Evolutionary conservation across 2,329 filamentous ascomycete species (phyloP).

Genomic region (Myriosclerotinia duriaeana): DNA sequence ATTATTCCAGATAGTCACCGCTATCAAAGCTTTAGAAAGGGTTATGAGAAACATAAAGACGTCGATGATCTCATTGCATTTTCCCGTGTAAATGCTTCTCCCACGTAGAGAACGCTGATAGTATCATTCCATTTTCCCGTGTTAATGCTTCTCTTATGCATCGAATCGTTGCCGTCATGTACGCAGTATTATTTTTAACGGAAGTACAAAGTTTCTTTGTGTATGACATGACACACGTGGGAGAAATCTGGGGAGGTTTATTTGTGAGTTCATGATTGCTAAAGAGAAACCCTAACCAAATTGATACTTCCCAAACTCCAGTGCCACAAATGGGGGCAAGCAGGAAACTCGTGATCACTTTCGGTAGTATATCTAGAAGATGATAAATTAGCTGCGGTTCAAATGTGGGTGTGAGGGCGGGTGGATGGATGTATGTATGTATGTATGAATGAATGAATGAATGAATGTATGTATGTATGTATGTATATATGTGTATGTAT

Average conservation of each 20-base stretch:
- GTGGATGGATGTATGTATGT: too few relatives aligned
- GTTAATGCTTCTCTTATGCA: constrained; percentile 21
- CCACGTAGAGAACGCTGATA: constrained; percentile 13
- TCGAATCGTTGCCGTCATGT: constrained; percentile 26
- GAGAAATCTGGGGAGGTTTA: constrained; percentile 29
- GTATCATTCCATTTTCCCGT: constrained; percentile 10
- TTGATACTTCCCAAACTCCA: constrained; percentile 21
- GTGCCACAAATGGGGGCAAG: constrained; percentile 10
- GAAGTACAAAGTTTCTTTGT: constrained; percentile 29
- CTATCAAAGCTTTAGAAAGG: not conserved
- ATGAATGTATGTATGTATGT: too few relatives aligned
- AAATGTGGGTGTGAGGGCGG: not conserved
- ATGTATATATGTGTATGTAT: too few relatives aligned
- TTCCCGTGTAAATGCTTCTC: not conserved
- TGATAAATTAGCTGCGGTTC: constrained; percentile 31
- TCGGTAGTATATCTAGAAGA: constrained; percentile 53
- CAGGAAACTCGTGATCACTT: constrained; percentile 43
- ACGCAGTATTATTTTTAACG: constrained; percentile 22
- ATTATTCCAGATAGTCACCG: constrained; percentile 11
- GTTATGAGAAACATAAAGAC: constrained; percentile 7
- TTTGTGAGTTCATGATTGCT: constrained; percentile 32
- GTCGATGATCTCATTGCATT: constrained; percentile 15
- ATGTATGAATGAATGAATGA: too few relatives aligned
- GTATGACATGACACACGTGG: constrained; percentile 30
- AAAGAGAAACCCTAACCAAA: constrained; percentile 33